phyloP scores from a whole-genome alignment of 2,329 filamentous ascomycete species.

The Aquanectria penicillioides region DNA sequence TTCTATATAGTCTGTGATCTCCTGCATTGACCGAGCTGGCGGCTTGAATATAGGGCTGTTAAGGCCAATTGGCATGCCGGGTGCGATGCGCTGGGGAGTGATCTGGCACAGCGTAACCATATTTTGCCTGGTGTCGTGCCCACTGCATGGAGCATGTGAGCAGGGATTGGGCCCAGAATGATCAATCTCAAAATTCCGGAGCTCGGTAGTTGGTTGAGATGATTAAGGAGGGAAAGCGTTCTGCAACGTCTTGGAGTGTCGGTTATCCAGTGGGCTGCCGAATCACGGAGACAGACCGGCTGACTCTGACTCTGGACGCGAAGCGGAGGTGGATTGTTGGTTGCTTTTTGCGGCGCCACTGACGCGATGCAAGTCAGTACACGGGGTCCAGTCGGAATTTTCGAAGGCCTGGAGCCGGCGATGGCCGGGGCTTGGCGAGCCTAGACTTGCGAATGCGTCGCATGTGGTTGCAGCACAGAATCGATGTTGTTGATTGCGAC shows the following conservation, averaged over 20 bases:
- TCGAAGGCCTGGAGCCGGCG: slow-evolving; percentile 9
- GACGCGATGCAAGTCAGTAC: slow-evolving; percentile 36
- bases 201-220: slow-evolving; percentile 10
- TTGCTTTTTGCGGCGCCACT: slow-evolving; percentile 41
- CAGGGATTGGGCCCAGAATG: not conserved
- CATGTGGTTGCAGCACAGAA: slow-evolving; percentile 25
- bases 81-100: not conserved
- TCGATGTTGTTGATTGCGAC: slow-evolving; percentile 1
- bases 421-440: not conserved
- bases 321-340: slow-evolving; percentile 25
- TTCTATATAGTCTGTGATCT: not conserved
- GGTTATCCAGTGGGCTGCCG: slow-evolving; percentile 7
- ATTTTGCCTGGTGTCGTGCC: not conserved
- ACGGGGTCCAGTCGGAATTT: slow-evolving; percentile 19
- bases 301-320: slow-evolving; percentile 16
- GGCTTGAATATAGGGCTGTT: too few relatives aligned
- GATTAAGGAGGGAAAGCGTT: not conserved
- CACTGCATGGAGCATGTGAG: not conserved
- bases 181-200: slow-evolving; percentile 6
- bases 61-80: not conserved
- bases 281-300: slow-evolving; percentile 19
- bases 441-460: slow-evolving; percentile 19
- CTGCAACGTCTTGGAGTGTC: not conserved
- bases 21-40: too few relatives aligned
- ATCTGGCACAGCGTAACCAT: not conserved